phyloP scores from a whole-genome alignment of 441 rosid species.

The Metrosideros polymorpha region DNA sequence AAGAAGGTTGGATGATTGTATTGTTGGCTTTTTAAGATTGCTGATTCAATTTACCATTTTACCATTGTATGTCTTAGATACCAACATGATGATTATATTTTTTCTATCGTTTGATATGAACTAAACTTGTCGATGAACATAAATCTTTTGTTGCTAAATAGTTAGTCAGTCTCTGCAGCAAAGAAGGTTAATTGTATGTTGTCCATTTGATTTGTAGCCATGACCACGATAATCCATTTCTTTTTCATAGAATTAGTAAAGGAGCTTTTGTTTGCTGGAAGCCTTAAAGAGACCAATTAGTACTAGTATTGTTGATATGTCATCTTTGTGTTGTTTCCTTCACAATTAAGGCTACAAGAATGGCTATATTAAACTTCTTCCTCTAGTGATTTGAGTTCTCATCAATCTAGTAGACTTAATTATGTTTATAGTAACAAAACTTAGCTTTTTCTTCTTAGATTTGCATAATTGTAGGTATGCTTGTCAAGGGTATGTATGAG shows the following conservation, averaged over 20 bases:
- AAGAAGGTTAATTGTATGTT: too few relatives aligned
- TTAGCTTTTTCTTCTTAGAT: neutral
- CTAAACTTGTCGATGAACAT: neutral
- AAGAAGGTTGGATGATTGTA: neutral
- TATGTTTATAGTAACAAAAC: neutral
- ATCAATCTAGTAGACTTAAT: neutral
- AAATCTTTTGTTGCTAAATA: neutral
- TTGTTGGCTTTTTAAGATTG: neutral
- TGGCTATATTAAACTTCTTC: neutral
- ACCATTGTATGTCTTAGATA: neutral
- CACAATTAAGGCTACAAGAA: neutral
- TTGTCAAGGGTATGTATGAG: slow-evolving; percentile 89
- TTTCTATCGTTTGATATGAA: neutral
- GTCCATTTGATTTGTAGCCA: neutral
- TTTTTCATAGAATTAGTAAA: neutral
- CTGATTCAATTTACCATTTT: too few relatives aligned
- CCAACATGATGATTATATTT: neutral
- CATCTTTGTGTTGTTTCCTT: neutral
- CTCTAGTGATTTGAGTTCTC: neutral
- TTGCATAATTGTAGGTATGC: slow-evolving; percentile 37
- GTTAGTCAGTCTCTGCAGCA: neutral
- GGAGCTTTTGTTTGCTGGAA: neutral
- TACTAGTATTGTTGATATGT: neutral
- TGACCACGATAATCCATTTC: neutral
- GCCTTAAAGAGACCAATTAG: neutral